Evolutionary conservation across 441 rosid genomes (phyloP), one percentile per base, ranked within the genome.

Genomic region (Eugenia klotzschiana): DNA sequence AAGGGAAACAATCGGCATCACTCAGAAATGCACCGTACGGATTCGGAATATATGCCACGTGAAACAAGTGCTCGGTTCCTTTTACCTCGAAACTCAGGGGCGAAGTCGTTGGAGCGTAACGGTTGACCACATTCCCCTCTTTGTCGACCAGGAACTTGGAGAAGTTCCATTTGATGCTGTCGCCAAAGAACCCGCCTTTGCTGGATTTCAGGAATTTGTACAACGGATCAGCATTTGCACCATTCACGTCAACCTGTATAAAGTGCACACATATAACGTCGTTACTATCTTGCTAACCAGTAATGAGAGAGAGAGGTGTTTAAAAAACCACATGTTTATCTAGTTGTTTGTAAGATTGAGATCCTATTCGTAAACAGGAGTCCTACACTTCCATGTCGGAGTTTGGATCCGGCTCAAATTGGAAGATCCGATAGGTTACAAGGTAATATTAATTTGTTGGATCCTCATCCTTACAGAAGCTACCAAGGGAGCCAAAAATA

Each of bases 41-140:
- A 80, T 29, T 23, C 11, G 54, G 58, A 51, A 80, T 80, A 3
- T 29, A 26, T 10, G 82, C 41, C 23, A 50, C 3, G 58, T 2
- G 55, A 9, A 26, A 25, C 43, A n/a, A 3, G 25, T 15, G 14
- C 16, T 33, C 1, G 40, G 25, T 9, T 69, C 3, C 25, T 16
- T 46, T 80, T 90, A 93, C 96, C 94, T 93, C 96, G 18, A 93
- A 89, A 86, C 93, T 89, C 29, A 92, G 91, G 58, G 96, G 96
- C 26, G 93, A 86, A 83, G 96, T 93, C 11, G 95, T 93, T 80
- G 96, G 94, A 0, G 95, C 94, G 72, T 91, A 93, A 51, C 95
- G 96, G 54, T 93, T 91, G 1, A 92, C 93, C 0, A 93, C 94
- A 12, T 89, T 80, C 22, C 96, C 96, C 10, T 92, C 92, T 84